Base-by-base conservation (phyloP, 805 yeast species). In the Hanseniaspora valbyensis region DNA sequence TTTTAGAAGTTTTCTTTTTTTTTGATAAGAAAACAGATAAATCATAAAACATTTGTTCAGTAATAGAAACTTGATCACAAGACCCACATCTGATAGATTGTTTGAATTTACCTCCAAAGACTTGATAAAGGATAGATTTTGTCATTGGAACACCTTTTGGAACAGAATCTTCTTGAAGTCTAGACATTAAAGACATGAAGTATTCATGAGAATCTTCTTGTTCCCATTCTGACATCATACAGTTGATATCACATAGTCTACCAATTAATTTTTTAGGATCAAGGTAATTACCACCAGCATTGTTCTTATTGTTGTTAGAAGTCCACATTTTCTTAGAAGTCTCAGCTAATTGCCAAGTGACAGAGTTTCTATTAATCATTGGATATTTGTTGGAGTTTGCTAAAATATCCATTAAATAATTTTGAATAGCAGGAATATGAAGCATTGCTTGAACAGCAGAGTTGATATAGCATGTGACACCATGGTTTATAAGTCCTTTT, bases 181-280 rank as follows among this genome's bases (percentile, higher is more conserved):
- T 69, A 7, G 90, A 78, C 73, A 89, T 74, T 54, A 89, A 69
- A 12, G 95, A 85, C 96, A 89, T 89, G 64, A 83, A 86, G 67
- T 89, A 92, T 66, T 92, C 98, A 66, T 92, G 98, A 0, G 95
- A 83, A 66, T 92, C 98, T 66, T 92, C 97, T 65, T 92, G 98
- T 66, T 87, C 89, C 95, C 95, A 89, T 63, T 81, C 92, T 41
- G 88, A 80, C 95, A 89, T 87, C 95, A 86, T 85, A 63, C 95
- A 86, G 65, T 88, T 88, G 59, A 90, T 86, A 59, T 86, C 95
- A 44, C 76, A 84, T 52, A 85, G 69, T 56, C 87, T 73, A 46
- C 72, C 72, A 53, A 85, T 81, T 58, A 88, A 71, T 59, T 76
- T 77, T 57, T 78, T 78, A 9, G 95, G 97, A 66, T 83, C 83